Evolutionary conservation across 2,329 filamentous ascomycete species (phyloP), one percentile per base, ranked within the genome.

Genomic region (Neurospora sp.): DNA sequence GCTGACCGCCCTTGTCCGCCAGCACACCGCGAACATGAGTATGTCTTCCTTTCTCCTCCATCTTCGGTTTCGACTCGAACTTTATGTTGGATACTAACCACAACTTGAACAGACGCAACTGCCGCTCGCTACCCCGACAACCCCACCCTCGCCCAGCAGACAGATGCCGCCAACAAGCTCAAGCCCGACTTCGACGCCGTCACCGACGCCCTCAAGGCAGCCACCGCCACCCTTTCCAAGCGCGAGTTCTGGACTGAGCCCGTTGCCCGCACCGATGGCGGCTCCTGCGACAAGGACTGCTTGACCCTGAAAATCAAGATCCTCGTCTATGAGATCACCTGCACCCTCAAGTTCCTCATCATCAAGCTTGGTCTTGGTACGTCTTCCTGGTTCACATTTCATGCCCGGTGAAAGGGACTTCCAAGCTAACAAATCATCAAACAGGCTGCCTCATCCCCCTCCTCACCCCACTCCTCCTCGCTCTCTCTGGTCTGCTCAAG

Each of bases 21-120:
- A 67, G 10, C 75, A 77, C 72, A 77, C 76, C n/a, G 70, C 74
- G 68, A 74, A 71, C 69, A 76, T 77, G 73, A 77, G 75, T 76
- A 74, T 66, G 75, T 46, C 23, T 43, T 10, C 5, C 28, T 33
- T 33, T 33, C 28, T 33, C 5, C 28, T 33, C 28, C 28, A 33
- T 33, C 28, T 33, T 33, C 28, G 5, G 28, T 33, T 33, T 33
- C 39, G 8, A 52, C 11, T 52, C 28, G 10, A 12, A 10, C 12
- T 6, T 57, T 43, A 28, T 28, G 17, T 19, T 2, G 46, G 41
- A 70, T 28, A 37, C 39, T 37, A 11, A 39, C 36, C 36, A 33
- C 28, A 33, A 8, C 70, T 41, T 12, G 23, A 43, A 67, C 28
- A 77, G 76, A 77, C 72, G 65, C 72, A 65, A 77, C 76, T 52